phyloP scores from a whole-genome alignment of 1,284 basidiomycete species.

The Pisolithus thermaeus region DNA sequence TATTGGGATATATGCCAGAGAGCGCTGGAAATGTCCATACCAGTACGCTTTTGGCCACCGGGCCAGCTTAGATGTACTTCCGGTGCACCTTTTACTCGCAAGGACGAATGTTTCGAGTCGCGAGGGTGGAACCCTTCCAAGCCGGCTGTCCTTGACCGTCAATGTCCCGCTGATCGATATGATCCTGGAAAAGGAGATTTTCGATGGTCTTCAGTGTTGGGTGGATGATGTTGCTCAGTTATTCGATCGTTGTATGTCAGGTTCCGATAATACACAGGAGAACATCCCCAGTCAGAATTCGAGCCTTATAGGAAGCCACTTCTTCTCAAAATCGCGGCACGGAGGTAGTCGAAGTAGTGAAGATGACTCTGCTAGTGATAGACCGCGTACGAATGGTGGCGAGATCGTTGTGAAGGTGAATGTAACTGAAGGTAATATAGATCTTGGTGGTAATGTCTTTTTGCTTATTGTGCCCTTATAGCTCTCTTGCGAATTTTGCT shows the following conservation, averaged over 20 bases:
- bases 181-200: conserved; percentile 52
- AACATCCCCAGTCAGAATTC: conserved; percentile 46
- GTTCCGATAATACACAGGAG: conserved; percentile 27
- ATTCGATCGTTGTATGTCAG: conserved; percentile 38
- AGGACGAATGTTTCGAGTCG: conserved; percentile 9
- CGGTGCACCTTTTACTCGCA: conserved; percentile 19
- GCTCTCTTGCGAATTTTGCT: conserved; percentile 41
- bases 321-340: conserved; percentile 60
- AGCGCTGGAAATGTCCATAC: conserved; percentile 7
- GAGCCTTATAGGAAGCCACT: conserved; percentile 80
- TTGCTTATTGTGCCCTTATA: conserved; percentile 16
- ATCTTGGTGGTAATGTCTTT: neutral
- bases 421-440: conserved; percentile 50
- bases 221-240: conserved; percentile 78
- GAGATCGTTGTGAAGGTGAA: conserved; percentile 50
- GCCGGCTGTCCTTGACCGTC: conserved; percentile 36
- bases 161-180: conserved; percentile 64
- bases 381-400: conserved; percentile 21
- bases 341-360: conserved; percentile 37
- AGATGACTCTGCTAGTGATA: conserved; percentile 24
- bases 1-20: conserved; percentile 20
- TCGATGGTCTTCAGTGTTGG: conserved; percentile 81
- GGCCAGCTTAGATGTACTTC: conserved; percentile 7
- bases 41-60: conserved; percentile 23
- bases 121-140: conserved; percentile 10